Evolutionary conservation across 176 grass and related monocot genomes (phyloP), one percentile per base, ranked within the genome.

Genomic region (Musa troglodytarum): DNA sequence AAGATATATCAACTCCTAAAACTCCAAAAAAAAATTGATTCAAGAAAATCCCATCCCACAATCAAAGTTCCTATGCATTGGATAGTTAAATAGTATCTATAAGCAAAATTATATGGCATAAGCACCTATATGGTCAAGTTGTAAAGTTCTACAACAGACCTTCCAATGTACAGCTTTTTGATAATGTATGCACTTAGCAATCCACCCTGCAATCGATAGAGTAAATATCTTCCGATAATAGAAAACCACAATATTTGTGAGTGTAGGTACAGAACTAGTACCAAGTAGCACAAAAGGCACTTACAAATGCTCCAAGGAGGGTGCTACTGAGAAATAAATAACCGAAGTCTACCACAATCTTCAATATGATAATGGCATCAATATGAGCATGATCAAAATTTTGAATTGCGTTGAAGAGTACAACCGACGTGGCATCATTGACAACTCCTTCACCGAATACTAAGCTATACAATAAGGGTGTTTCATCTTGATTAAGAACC

Each of bases 391-490:
- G 82, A 81, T 99, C 91, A 7, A 99, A 89, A 53, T 89, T 92
- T 65, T 95, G 91, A 78, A 99, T 88, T 4, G 96, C 96, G 54
- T 99, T 99, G 83, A 99, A 99, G 71, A 99, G 88, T 76, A 99
- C 96, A 19, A 99, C 83, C 11, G 96, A 99, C 7, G 91, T 99
- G 65, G 96, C 96, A 59, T 99, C 96, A 29, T 99, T 99, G 14
- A 99, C 96, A 65, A 99, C 96, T 58, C 96, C 91, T 84, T 99
- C 96, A 13, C 96, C 96, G 26, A 99, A 99, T 13, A 99, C 96
- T 8, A 99, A 79, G 77, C 90, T 94, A 52, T 99, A 95, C 63
- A 99, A 65, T 69, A 99, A 54, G 9, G 96, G 96, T 0, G 96
- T 94, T 65, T 99, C 96, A 28, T 99, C 96, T 82, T 99, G 96